Evolutionary conservation across 1,284 basidiomycete genomes (phyloP).

Genomic region (Trametes versicolor): DNA sequence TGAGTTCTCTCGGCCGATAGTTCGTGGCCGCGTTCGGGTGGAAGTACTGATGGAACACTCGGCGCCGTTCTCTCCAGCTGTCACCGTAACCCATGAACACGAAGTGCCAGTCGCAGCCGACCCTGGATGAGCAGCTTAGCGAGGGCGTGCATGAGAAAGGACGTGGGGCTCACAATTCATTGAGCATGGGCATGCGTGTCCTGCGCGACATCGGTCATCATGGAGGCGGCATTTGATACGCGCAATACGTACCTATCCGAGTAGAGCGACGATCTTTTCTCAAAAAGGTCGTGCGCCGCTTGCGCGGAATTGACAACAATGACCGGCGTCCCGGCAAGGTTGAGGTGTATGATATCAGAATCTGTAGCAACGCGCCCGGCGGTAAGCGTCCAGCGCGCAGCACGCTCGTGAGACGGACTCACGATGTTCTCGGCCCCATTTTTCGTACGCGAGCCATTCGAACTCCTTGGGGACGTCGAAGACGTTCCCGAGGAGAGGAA

Average conservation of each 20-base stretch:
- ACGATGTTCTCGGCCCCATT: constrained; percentile 37
- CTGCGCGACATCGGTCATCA: constrained; percentile 21
- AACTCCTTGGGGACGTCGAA: constrained; percentile 40
- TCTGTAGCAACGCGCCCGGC: constrained; percentile 23
- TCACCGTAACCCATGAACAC: constrained; percentile 41
- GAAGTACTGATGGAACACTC: constrained; percentile 41
- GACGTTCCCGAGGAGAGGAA: constrained; percentile 42
- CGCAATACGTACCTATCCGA: constrained; percentile 36
- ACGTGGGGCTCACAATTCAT: constrained; percentile 36
- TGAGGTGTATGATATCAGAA: constrained; percentile 41
- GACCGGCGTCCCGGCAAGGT: constrained; percentile 37
- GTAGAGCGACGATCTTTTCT: constrained; percentile 39
- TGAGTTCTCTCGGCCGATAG: constrained; percentile 36
- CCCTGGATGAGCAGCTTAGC: constrained; percentile 26
- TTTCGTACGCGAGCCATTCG: constrained; percentile 40
- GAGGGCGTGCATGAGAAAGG: constrained; percentile 15
- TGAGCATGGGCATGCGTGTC: constrained; percentile 40
- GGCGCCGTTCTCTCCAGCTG: constrained; percentile 38
- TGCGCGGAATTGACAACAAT: constrained; percentile 41
- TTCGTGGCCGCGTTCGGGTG: constrained; percentile 35
- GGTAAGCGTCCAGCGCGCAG: constrained; percentile 8
- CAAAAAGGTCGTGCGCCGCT: constrained; percentile 42
- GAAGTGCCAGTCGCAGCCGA: constrained; percentile 43
- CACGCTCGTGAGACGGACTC: constrained; percentile 10
- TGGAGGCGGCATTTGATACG: constrained; percentile 6